Percentiles rank a stretch among this genome's conserved stretches.
phyloP scores from a whole-genome alignment of 2,329 filamentous ascomycete species.

The Fusarium sacchari region DNA sequence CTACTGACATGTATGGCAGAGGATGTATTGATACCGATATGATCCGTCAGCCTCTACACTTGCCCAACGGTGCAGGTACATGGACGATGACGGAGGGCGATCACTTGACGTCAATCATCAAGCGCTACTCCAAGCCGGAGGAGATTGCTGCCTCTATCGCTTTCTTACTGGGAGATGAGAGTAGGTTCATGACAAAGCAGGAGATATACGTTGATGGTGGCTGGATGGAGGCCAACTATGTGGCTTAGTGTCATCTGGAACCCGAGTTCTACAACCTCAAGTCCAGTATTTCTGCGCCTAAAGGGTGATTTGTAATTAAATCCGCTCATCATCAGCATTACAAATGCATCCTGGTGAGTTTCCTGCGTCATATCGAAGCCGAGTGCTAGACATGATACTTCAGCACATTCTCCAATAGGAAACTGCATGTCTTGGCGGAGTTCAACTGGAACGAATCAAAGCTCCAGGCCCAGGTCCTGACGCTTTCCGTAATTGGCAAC shows the following conservation, averaged over 20 bases:
- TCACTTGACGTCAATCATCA: constrained; percentile 41
- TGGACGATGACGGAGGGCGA: constrained; percentile 43
- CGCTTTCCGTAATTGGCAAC: neutral
- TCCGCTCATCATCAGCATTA: neutral
- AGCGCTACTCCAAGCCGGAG: constrained; percentile 41
- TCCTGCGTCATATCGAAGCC: too few species aligned
- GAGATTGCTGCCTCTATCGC: constrained; percentile 46
- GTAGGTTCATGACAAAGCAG: constrained; percentile 45
- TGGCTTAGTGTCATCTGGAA: neutral
- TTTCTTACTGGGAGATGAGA: constrained; percentile 47
- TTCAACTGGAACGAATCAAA: neutral
- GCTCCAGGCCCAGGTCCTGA: too few species aligned
- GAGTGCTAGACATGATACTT: rapidly evolving
- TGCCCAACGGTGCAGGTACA: constrained; percentile 36
- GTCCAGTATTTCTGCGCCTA: rapidly evolving
- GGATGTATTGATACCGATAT: constrained; percentile 46
- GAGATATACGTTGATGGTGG: constrained; percentile 47
- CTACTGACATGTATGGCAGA: neutral
- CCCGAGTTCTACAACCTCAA: neutral
- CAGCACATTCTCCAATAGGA: neutral
- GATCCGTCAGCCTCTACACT: constrained; percentile 42
- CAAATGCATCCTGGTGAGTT: neutral
- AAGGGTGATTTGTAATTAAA: neutral
- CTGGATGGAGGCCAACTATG: constrained; percentile 42
- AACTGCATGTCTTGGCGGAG: constrained; percentile 4